Conservation (phyloP, 768 basidiomycete genomes). For the Kwoniella sp. region DNA sequence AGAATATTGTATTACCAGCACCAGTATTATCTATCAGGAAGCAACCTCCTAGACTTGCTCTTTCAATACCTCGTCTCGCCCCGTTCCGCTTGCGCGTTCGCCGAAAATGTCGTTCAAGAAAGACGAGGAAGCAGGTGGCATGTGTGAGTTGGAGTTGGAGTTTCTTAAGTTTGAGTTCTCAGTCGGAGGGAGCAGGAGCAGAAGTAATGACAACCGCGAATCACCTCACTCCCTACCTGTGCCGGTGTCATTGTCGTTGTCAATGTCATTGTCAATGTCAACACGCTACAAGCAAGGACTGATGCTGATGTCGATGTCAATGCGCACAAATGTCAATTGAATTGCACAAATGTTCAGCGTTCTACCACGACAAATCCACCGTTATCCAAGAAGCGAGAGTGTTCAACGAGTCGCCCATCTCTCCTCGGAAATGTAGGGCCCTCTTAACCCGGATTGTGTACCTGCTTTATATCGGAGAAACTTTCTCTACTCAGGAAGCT, state of each 20-base stretch:
- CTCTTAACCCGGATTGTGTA: slow-evolving; percentile 95
- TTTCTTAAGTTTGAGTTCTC: too few species aligned
- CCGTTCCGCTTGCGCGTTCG: neutral
- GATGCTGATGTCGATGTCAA: too few species aligned
- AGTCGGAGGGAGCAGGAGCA: too few species aligned
- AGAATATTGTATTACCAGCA: too few species aligned
- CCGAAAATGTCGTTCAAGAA: slow-evolving; percentile 76
- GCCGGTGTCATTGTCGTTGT: too few species aligned
- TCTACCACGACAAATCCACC: slow-evolving; percentile 82
- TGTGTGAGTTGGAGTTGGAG: slow-evolving; percentile 70
- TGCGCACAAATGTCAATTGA: slow-evolving; percentile 3
- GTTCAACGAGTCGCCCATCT: slow-evolving; percentile 99
- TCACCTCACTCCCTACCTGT: too few species aligned
- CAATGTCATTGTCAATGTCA: too few species aligned
- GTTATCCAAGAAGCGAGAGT: slow-evolving; percentile 97
- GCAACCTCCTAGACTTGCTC: too few species aligned
- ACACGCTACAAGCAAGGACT: too few species aligned
- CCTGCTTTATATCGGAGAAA: slow-evolving; percentile 93
- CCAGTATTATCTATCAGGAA: too few species aligned
- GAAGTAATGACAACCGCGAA: too few species aligned
- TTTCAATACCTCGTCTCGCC: too few species aligned
- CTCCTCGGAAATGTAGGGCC: slow-evolving; percentile 93
- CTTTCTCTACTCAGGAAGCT: slow-evolving; percentile 90
- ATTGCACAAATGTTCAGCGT: slow-evolving; percentile 31
- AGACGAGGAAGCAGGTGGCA: slow-evolving; percentile 82